Base-by-base conservation (phyloP, 805 yeast species). In the Lachancea kluyveri region DNA sequence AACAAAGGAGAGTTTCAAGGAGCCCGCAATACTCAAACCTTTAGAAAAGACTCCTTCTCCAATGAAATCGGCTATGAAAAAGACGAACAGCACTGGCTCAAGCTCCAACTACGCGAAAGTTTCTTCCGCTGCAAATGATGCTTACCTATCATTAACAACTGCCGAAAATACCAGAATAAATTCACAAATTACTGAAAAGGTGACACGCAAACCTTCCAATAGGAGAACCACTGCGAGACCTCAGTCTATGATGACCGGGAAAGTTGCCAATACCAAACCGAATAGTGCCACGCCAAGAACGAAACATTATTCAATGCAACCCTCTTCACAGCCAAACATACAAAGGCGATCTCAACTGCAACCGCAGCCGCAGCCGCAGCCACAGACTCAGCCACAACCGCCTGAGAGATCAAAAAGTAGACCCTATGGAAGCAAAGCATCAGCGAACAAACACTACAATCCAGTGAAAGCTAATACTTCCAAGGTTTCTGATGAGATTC, bases 111-210 rank as follows among this genome's bases (percentile, higher is more conserved):
- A 42, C 17, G 17, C 41, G 6, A 39, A 40, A 21, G 26, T 31
- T 10, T 14, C 31, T 36, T 51, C 62, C 4, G 65, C 80, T 2
- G 83, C 84, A 0, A 71, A 71, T 17, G 70, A 68, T 37, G 86
- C 83, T 0, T 79, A 79, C 45, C 49, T 79, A 26, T 76, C 84
- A 0, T 56, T 79, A 33, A 69, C 88, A 1, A 82, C 92, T 0
- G 88, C 88, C 1, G 87, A 81, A 48, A 82, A 82, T 52, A 82
- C 92, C 0, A 66, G 87, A 37, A 50, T 79, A 35, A 82, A 82
- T 56, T 80, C 90, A 1, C 69, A 70, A 38, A 52, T 74, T 48
- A 67, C 77, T 5, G 59, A 59, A 32, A 33, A 36, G 13, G 28
- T 11, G 23, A 30, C 19, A 17, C 37, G 37, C 6, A 42, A 36